Conservation (phyloP, 495 filamentous ascomycete genomes). For the Hypomontagnella monticulosa region DNA sequence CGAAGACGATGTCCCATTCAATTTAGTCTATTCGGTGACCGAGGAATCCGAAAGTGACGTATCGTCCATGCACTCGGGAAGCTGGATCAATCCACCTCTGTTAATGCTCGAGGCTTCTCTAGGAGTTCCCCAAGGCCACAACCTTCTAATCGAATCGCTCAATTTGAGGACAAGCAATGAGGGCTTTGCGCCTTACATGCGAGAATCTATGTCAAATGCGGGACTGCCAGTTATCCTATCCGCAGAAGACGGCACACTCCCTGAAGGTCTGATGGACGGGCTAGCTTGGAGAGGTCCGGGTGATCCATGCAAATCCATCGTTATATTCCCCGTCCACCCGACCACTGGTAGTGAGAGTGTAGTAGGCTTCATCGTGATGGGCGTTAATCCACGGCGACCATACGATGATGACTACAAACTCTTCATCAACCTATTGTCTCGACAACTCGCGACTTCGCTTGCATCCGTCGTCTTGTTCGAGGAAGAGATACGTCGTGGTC, state of each 20-base stretch:
- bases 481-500: conserved; percentile 74
- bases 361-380: conserved; percentile 75
- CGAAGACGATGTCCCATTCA: conserved; percentile 70
- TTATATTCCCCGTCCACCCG: conserved; percentile 75
- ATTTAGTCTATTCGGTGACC: conserved; percentile 68
- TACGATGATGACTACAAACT: conserved; percentile 76
- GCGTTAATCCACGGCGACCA: conserved; percentile 72
- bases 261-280: conserved; percentile 65
- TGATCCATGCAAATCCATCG: conserved; percentile 69
- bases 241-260: conserved; percentile 65
- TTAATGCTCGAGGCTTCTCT: conserved; percentile 69
- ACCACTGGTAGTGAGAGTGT: conserved; percentile 69
- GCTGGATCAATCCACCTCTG: conserved; percentile 60
- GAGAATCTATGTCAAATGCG: conserved; percentile 69
- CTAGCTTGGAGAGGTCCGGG: conserved; percentile 71
- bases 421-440: conserved; percentile 73
- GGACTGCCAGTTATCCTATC: conserved; percentile 67
- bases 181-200: conserved; percentile 71
- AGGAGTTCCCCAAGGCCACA: conserved; percentile 69
- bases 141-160: conserved; percentile 59
- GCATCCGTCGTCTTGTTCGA: conserved; percentile 78
- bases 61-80: conserved; percentile 69
- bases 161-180: conserved; percentile 69
- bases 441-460: conserved; percentile 74
- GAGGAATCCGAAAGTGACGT: conserved; percentile 69